Base-by-base conservation (phyloP, 805 yeast genomes). In the Saccharomycopsis malanga region DNA sequence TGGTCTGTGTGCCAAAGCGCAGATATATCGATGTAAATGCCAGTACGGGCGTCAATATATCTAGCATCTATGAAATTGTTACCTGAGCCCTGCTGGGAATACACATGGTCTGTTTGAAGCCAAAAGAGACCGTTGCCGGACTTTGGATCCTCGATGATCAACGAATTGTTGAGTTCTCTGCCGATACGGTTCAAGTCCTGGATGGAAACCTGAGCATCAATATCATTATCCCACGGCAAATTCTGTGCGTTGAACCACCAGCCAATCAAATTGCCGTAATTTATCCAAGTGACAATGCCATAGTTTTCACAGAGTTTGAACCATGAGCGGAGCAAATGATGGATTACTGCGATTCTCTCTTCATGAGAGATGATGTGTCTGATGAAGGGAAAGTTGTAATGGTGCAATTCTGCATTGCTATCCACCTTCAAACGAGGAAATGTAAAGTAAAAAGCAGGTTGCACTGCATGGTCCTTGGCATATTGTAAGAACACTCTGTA, bases 211-310 rank as follows among this genome's bases (percentile, higher is more conserved):
- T 78, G 82, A n/a, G 76, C 81, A 62, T 79, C 84, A 29, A 76
- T 61, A 56, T 79, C 83, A 39, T 67, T 65, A 58, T 79, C 85
- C 81, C 82, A 79, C 5, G 81, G 80, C 53, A 79, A 65, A 4
- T 68, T 63, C 49, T 74, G 58, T 0, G 81, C 83, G 57, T 75
- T 77, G 71, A 77, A 77, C 54, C 73, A 72, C 75, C 80, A 79
- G 5, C 82, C 80, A 23, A 80, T 66, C 49, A 80, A 63, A 7
- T 83, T 66, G 2, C 86, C 86, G 59, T 79, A 83, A 4, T 81
- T 76, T 30, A 80, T 67, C 83, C 85, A 81, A 0, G 82, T 71
- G 9, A 65, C 57, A 4, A 80, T 53, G 2, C 69, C 72, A 18
- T 69, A 62, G 12, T 67, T 63, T 15, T 64, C 57, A 25, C 77